These are phyloP conservation scores for Camelina hispida DNA, from an alignment of 345 rosid genomes.

Conservation along the genomic window DNA sequence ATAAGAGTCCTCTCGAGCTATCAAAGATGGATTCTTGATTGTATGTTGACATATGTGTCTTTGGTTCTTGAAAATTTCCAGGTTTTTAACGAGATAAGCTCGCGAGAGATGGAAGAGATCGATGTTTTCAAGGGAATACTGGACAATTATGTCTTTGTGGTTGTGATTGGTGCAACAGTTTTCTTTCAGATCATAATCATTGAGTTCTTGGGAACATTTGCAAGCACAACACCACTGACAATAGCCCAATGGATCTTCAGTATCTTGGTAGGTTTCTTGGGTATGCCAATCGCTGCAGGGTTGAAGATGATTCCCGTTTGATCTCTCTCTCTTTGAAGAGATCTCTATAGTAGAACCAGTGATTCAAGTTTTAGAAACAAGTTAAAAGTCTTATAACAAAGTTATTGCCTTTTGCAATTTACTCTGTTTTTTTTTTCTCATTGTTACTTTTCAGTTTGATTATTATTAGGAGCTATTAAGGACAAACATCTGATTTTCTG, in stretches of 20 bases:
- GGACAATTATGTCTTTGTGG: slow-evolving; percentile 59
- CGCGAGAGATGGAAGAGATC: slow-evolving; percentile 70
- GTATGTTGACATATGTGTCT: slow-evolving; percentile 18
- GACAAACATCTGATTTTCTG: slow-evolving; percentile 26
- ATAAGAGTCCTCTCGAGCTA: slow-evolving; percentile 3
- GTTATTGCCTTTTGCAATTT: slow-evolving; percentile 32
- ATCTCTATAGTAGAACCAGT: slow-evolving; percentile 34
- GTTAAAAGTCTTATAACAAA: slow-evolving; percentile 9
- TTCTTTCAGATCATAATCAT: slow-evolving; percentile 76
- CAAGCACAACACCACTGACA: slow-evolving; percentile 65
- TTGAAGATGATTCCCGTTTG: slow-evolving; percentile 73
- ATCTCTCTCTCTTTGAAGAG: slow-evolving; percentile 22
- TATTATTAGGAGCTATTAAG: slow-evolving; percentile 11
- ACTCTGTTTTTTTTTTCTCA: slow-evolving; percentile 43
- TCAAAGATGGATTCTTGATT: slow-evolving; percentile 8
- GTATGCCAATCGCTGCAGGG: slow-evolving; percentile 87
- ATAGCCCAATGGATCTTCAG: slow-evolving; percentile 59
- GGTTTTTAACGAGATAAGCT: slow-evolving; percentile 77
- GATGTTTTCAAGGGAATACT: slow-evolving; percentile 73
- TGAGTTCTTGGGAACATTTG: slow-evolving; percentile 75
- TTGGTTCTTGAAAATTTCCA: slow-evolving; percentile 33
- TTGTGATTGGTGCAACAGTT: slow-evolving; percentile 58
- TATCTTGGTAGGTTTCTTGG: slow-evolving; percentile 66
- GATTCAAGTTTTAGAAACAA: slow-evolving; percentile 23
- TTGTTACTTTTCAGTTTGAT: slow-evolving; percentile 6